These are phyloP conservation scores for Zygoascus tannicola DNA, from an alignment of 805 yeast species.

Conservation along the genomic window DNA sequence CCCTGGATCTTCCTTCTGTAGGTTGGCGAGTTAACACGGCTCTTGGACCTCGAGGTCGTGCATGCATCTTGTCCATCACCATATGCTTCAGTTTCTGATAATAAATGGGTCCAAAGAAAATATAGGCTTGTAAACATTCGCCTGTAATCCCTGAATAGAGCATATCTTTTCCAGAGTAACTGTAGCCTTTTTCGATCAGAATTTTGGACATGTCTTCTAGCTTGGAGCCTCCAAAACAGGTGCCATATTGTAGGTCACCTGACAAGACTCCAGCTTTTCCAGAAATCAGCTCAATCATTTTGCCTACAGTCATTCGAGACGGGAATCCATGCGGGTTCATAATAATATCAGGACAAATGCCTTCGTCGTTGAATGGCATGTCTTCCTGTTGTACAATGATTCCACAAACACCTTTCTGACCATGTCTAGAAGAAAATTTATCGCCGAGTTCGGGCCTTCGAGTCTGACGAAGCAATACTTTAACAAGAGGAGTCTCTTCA, in stretches of 20 bases:
- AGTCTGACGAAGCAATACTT: constrained; percentile 86
- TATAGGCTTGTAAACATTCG: constrained; percentile 92
- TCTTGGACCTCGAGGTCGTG: constrained; percentile 98
- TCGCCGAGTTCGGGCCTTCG: constrained; percentile 97
- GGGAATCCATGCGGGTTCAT: constrained; percentile 99
- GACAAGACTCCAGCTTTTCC: constrained; percentile 97
- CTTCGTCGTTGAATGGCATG: constrained; percentile 94
- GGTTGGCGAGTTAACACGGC: constrained; percentile 98
- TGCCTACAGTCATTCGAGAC: constrained; percentile 99
- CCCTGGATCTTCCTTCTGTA: constrained; percentile 97
- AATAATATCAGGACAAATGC: constrained; percentile 95
- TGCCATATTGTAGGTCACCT: constrained; percentile 89
- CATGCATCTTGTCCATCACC: constrained; percentile 99
- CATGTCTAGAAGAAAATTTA: constrained; percentile 94
- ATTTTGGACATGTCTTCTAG: constrained; percentile 90
- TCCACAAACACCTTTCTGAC: constrained; percentile 99
- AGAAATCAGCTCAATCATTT: constrained; percentile 90
- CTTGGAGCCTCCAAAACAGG: constrained; percentile 98
- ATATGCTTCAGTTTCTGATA: constrained; percentile 97
- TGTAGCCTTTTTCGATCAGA: constrained; percentile 83
- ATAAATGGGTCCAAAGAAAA: constrained; percentile 96
- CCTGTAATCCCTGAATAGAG: constrained; percentile 95
- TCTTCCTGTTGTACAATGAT: constrained; percentile 95
- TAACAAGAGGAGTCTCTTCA: constrained; percentile 87
- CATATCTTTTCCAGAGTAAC: constrained; percentile 96